Percentiles rank a stretch among this genome's conserved stretches.
phyloP scores from a whole-genome alignment of 768 basidiomycete species.

The Russula emetica region DNA sequence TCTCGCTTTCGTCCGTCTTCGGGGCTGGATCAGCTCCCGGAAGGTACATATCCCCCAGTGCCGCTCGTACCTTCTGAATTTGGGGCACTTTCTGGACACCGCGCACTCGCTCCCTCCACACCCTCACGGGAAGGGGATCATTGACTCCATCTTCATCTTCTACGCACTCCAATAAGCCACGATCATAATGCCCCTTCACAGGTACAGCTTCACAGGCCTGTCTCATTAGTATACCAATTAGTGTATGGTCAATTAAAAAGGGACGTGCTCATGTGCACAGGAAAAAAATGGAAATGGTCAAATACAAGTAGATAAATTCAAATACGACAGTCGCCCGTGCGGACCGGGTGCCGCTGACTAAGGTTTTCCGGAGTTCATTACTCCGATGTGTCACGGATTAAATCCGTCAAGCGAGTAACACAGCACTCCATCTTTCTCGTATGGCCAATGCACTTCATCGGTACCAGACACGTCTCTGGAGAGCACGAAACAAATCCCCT shows the following conservation, averaged over 20 bases:
- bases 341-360: neutral
- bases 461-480: slow-evolving; percentile 5
- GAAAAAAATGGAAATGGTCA: no score
- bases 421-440: neutral
- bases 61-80: slow-evolving; percentile 21
- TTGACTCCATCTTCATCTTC: slow-evolving; percentile 2
- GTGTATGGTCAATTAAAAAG: neutral
- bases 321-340: neutral
- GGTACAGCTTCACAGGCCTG: neutral
- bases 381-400: neutral
- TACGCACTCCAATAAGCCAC: neutral
- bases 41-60: slow-evolving; percentile 13
- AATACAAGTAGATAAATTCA: no score
- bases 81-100: neutral
- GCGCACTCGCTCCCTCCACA: neutral
- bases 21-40: neutral
- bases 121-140: neutral
- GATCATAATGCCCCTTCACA: neutral
- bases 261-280: no score
- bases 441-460: slow-evolving; percentile 23
- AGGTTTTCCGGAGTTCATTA: neutral
- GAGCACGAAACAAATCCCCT: neutral
- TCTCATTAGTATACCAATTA: slow-evolving; percentile 15
- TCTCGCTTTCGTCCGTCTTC: slow-evolving; percentile 18
- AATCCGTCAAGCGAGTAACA: neutral